Base-by-base conservation (phyloP, 1,139 yeast genomes). In the Maudiozyma humilis region DNA sequence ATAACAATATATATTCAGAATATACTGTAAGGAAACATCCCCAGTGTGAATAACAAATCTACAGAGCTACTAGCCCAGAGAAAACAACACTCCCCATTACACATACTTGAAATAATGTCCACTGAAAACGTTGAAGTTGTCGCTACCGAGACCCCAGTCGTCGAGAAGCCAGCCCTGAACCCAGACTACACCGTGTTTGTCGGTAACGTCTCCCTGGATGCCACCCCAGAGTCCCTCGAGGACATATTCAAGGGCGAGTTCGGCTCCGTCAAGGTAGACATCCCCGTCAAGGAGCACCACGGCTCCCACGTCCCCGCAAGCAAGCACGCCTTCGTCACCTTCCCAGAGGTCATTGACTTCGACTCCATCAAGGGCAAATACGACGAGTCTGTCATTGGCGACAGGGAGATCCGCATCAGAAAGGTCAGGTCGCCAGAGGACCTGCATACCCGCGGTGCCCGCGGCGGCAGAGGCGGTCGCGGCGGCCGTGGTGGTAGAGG, bases 181-280 rank as follows among this genome's bases (percentile, higher is more conserved):
- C 64, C 65, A 29, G 62, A 59, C 37, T 56, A 59, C n/a, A 59
- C 64, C 10, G 53, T 61, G 29, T 61, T 61, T 44, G 54, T 61
- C 36, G 65, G 64, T 38, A 59, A 59, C 39, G 56, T 61, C 32
- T 54, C 64, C n/a, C 52, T 53, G 19, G 62, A 59, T 32, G 51
- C 55, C 35, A 54, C 55, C 33, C 57, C 50, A 37, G 57, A 56
- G 15, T 64, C 60, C 45, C 42, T 61, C 38, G 47, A 51, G 36
- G 37, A 52, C 6, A 45, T 61, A 17, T 61, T 61, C 37, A 48
- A 49, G 17, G 56, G 48, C 7, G 60, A 60, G 40, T 53, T 50
- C 38, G 56, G 56, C 32, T 40, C 44, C 19, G 64, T 59, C 38
- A 56, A 44, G 29, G 60, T 61, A 32, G 59, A 57, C 33, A 57